phyloP scores from a whole-genome alignment of 306 rosid genomes.

The Prunus campanulata region DNA sequence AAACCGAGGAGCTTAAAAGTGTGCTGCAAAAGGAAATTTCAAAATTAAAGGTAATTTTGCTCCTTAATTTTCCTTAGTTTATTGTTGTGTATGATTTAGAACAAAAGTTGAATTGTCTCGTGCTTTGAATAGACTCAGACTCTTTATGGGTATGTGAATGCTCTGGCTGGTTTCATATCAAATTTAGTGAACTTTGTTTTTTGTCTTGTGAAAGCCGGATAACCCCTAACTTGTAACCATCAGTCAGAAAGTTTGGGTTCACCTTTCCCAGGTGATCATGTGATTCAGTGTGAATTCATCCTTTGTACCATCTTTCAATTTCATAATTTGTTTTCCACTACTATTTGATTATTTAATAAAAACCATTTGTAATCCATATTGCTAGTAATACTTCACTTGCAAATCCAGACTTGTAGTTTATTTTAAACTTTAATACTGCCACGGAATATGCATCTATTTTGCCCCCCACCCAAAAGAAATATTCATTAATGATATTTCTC shows the following conservation, averaged over 20 bases:
- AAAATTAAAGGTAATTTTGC: slow-evolving; percentile 56
- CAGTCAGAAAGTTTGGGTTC: neutral
- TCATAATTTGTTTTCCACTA: neutral
- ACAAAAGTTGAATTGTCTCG: neutral
- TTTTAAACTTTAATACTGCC: neutral
- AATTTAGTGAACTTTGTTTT: neutral
- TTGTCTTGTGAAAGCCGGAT: neutral
- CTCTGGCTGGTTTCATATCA: neutral
- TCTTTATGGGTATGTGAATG: neutral
- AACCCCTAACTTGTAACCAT: neutral
- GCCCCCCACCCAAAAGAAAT: neutral
- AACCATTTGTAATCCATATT: neutral
- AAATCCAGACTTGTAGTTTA: neutral
- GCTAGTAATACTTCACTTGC: neutral
- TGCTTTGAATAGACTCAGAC: neutral
- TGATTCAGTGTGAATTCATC: neutral
- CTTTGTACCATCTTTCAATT: neutral
- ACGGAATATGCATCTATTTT: neutral
- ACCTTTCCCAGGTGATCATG: neutral
- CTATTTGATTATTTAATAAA: neutral
- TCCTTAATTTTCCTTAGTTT: slow-evolving; percentile 20
- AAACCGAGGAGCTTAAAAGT: slow-evolving; percentile 86
- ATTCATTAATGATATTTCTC: slow-evolving; percentile 21
- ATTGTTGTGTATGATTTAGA: neutral
- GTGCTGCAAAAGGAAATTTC: slow-evolving; percentile 68